Base-by-base conservation (phyloP, 345 rosid genomes). In the Citrus inodora region DNA sequence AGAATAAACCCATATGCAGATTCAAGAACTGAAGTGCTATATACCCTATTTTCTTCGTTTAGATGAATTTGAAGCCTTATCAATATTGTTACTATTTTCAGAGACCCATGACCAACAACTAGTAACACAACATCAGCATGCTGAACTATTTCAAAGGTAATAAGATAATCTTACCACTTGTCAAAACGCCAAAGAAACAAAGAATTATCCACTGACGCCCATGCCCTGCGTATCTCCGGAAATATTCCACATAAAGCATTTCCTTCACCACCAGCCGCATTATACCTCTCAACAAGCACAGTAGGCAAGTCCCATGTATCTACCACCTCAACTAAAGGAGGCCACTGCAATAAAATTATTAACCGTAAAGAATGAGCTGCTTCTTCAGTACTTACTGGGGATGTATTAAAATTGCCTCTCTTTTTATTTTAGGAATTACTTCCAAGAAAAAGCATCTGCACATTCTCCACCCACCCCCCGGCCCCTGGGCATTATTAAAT, bases 201-300 rank as follows among this genome's bases (percentile, higher is more conserved):
- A 55, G 97, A 91, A 81, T 91, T 93, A 53, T 95, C 98, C 0
- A 95, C 98, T 1, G 99, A 93, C 27, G 99, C 99, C 99, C 99
- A 95, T 7, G 97, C 99, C 74, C 97, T 83, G 55, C 92, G 88
- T 80, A 95, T 91, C 90, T 94, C 97, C 0, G 98, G 98, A 72
- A 95, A 95, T 78, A 95, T 90, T 33, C 99, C 99, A 72, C 99
- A 95, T 55, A 95, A 74, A 28, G 99, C 99, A 11, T 94, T 95
- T 56, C 98, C 99, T 85, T 95, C 99, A 22, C 99, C 98, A 22
- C 99, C 97, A 58, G 99, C 93, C 7, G 93, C 88, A 80, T 95
- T 95, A 63, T 95, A 95, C 75, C 97, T 90, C 77, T 93, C 97
- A 77, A 93, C 84, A 46, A 95, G 95, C 42, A 91, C 91, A 30